Evolutionary conservation across 164 flowering plant species (phyloP).

Genomic region (Vitis labrusca): DNA sequence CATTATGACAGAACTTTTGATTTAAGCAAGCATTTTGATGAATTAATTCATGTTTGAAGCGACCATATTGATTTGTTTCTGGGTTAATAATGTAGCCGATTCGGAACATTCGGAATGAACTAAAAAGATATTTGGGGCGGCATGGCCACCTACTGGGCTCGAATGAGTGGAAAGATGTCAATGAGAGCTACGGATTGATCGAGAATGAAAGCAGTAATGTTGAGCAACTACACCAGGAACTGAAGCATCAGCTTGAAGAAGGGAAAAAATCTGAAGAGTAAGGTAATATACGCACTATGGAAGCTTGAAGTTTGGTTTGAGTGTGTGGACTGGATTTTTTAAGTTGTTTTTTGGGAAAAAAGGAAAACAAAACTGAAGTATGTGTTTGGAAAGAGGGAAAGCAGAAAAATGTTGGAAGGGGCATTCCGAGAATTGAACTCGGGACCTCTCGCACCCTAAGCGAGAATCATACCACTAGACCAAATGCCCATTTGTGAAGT

Average conservation of each 20-base stretch:
- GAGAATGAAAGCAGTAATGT: slow-evolving; percentile 6
- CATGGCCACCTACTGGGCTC: slow-evolving; percentile 20
- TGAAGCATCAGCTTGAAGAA: not conserved
- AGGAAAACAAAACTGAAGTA: too few relatives aligned
- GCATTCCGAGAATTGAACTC: slow-evolving; percentile 85
- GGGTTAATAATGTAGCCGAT: slow-evolving; percentile 11
- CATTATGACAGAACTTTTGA: too few relatives aligned
- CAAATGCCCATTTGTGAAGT: slow-evolving; percentile 44
- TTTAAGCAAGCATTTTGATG: too few relatives aligned
- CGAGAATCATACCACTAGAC: slow-evolving; percentile 95
- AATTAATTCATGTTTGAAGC: not conserved
- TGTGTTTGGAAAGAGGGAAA: too few relatives aligned
- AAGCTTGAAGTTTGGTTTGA: too few relatives aligned
- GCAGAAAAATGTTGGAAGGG: slow-evolving; percentile 23
- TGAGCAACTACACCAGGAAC: not conserved
- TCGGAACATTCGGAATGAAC: slow-evolving; percentile 27
- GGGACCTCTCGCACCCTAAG: slow-evolving; percentile 92
- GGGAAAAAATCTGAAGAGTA: too few relatives aligned
- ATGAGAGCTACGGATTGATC: slow-evolving; percentile 25
- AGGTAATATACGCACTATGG: too few relatives aligned
- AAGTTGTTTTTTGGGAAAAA: too few relatives aligned
- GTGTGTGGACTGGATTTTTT: too few relatives aligned
- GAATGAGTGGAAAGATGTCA: slow-evolving; percentile 28
- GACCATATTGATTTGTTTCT: not conserved
- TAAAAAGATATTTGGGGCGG: slow-evolving; percentile 31